Conservation (phyloP, 768 basidiomycete species). For the Collybiopsis luxurians region DNA sequence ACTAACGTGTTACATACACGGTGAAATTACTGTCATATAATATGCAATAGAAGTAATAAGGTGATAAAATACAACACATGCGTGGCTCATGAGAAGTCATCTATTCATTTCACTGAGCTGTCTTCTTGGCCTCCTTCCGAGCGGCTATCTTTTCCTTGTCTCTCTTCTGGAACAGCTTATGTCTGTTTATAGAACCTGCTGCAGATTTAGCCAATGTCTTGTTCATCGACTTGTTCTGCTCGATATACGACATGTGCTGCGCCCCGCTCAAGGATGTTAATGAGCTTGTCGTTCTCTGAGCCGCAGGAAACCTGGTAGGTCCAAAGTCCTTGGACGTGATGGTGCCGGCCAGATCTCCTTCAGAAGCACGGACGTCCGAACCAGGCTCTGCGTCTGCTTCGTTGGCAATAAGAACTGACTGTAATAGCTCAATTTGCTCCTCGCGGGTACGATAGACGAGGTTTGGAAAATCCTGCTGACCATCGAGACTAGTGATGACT, state of each 20-base stretch:
- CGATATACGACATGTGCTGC: constrained; percentile 90
- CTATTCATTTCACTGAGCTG: neutral
- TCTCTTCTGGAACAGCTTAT: constrained; percentile 81
- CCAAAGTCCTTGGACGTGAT: constrained; percentile 87
- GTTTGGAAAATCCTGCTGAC: constrained; percentile 79
- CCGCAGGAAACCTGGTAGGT: constrained; percentile 61
- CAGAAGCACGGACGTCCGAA: constrained; percentile 76
- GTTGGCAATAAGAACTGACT: constrained; percentile 86
- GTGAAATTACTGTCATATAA: too few relatives aligned
- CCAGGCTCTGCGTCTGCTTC: constrained; percentile 90
- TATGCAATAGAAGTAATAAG: too few relatives aligned
- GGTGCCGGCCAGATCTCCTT: constrained; percentile 83
- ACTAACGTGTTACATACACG: too few relatives aligned
- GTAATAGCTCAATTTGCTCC: constrained; percentile 96
- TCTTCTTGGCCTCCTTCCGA: constrained; percentile 36
- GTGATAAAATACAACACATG: too few relatives aligned
- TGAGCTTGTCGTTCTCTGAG: constrained; percentile 79
- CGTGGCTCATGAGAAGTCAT: too few relatives aligned
- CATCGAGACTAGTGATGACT: constrained; percentile 97
- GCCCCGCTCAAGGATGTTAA: constrained; percentile 83
- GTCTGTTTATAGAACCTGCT: constrained; percentile 46
- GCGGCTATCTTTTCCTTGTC: constrained; percentile 69
- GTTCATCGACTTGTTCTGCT: constrained; percentile 90
- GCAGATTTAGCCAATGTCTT: constrained; percentile 55
- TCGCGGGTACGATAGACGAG: constrained; percentile 89